These are phyloP conservation scores for Kwoniella newhampshirensis DNA, from an alignment of 768 basidiomycete genomes.

Conservation along the genomic window DNA sequence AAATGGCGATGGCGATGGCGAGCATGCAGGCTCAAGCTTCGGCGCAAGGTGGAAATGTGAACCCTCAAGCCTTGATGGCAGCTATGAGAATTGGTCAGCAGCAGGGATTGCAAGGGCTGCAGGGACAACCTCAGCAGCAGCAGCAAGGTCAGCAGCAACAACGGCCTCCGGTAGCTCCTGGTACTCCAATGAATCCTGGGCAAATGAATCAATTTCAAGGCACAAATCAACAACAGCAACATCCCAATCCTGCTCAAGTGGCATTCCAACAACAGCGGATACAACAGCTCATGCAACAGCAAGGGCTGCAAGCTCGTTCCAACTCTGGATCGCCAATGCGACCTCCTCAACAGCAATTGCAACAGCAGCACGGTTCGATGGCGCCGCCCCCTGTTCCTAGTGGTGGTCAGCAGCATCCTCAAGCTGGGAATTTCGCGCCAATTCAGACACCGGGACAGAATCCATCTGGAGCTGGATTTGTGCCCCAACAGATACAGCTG, in stretches of 20 bases:
- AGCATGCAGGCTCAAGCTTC: constrained; percentile 23
- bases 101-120: neutral
- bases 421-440: constrained; percentile 11
- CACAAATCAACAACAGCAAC: constrained; percentile 1
- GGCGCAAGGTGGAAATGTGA: constrained; percentile 18
- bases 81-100: constrained; percentile 22
- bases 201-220: neutral
- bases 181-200: constrained; percentile 7
- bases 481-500: constrained; percentile 1
- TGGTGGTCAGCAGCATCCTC: constrained; percentile 12
- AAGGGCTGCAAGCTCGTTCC: constrained; percentile 15
- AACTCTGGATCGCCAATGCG: constrained; percentile 3
- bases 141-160: constrained; percentile 19
- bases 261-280: constrained; percentile 15
- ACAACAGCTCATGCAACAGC: constrained; percentile 18
- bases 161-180: neutral
- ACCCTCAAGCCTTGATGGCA: constrained; percentile 22
- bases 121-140: constrained; percentile 6
- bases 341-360: constrained; percentile 9
- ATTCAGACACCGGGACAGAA: neutral
- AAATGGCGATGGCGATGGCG: constrained; percentile 31
- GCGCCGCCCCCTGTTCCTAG: constrained; percentile 24
- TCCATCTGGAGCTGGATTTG: neutral
- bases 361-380: constrained; percentile 18
- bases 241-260: constrained; percentile 1